Base-by-base conservation (phyloP, 768 basidiomycete species). In the Mycena rosella region DNA sequence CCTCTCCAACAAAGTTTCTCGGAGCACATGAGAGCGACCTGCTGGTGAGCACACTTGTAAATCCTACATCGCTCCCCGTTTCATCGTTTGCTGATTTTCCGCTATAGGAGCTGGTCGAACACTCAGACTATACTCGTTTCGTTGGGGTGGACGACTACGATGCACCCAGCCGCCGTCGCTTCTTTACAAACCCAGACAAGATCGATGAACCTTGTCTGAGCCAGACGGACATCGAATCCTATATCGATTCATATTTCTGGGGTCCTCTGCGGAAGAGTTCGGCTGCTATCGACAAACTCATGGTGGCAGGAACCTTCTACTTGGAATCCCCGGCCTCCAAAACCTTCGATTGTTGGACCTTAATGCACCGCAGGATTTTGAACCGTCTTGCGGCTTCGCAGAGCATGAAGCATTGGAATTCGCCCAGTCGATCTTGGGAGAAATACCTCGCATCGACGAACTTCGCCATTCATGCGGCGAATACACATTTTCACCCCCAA, bases 341-440 rank as follows among this genome's bases (percentile, higher is more conserved):
- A 47, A 32, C 24, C 45, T 56, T 3, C 54, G 17, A 1, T 1
- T 14, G 18, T 3, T 65, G 7, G 15, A 60, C 32, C 59, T 47
- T 29, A 17, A 18, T 13, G 42, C 18, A 10, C 22, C 30, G 1
- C 58, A 49, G 3, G 24, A 6, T 20, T 15, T 49, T 3, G 29
- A 54, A 8, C 2, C 13, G n/a, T 56, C 49, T 20, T 62, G 51
- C 20, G 66, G 66, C 15, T 67, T 67, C n/a, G 44, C 60, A 5
- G 47, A 67, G 20, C 9, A 40, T 2, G 66, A 67, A 13, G 47
- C 66, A 0, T 20, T 30, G 9, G 22, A 56, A 5, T 57, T 67
- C 15, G 17, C 55, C n/a, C 13, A 5, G 0, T 14, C 44, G n/a
- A 11, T 57, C 6, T 22, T 67, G 14, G 44, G 30, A 10, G 52